These are phyloP conservation scores for Kitagawia praeruptora DNA, from an alignment of 129 eudicot genomes.

Conservation along the genomic window DNA sequence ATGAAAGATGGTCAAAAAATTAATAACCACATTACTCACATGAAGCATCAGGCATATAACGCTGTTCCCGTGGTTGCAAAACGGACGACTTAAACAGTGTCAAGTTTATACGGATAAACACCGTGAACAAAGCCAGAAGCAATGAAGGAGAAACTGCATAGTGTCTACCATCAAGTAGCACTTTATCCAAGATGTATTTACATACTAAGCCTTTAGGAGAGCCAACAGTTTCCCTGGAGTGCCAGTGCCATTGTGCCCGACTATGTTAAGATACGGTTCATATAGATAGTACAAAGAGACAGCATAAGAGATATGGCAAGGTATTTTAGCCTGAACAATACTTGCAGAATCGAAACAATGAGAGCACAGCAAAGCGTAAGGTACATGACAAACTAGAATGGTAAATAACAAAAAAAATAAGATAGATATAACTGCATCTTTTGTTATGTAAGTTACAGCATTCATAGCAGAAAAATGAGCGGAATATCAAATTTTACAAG, in stretches of 20 bases:
- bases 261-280: not conserved
- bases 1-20: too few relatives aligned
- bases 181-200: too few relatives aligned
- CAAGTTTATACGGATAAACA: too few relatives aligned
- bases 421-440: not conserved
- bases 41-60: too few relatives aligned
- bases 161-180: too few relatives aligned
- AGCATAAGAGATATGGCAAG: not conserved
- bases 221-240: not conserved
- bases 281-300: not conserved
- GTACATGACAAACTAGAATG: not conserved
- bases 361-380: not conserved
- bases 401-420: not conserved
- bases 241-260: not conserved
- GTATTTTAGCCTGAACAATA: not conserved
- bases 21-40: too few relatives aligned
- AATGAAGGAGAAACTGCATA: too few relatives aligned
- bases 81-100: too few relatives aligned
- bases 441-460: not conserved
- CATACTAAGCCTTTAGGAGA: not conserved
- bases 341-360: not conserved
- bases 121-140: too few relatives aligned
- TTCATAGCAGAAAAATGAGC: not conserved
- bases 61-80: too few relatives aligned
- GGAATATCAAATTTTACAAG: not conserved